Evolutionary conservation across 805 yeast genomes (phyloP).

Genomic region (Cephaloascus fragrans): DNA sequence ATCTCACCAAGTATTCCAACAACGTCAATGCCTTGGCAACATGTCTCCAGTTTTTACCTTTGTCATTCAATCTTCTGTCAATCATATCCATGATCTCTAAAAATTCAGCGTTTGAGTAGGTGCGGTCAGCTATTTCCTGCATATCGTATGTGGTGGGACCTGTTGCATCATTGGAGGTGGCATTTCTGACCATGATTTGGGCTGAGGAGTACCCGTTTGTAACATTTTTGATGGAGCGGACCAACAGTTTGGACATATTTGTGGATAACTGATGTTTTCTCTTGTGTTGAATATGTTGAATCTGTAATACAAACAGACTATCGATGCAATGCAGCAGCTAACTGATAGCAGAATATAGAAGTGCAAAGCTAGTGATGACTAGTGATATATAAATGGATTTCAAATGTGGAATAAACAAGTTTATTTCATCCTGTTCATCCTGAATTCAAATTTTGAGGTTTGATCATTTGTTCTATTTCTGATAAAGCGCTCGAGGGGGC

Average conservation of each 20-base stretch:
- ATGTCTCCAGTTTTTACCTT: conserved; percentile 96
- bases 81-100: conserved; percentile 90
- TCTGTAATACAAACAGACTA: too few species aligned
- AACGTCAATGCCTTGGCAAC: conserved; percentile 85
- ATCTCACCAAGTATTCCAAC: conserved; percentile 77
- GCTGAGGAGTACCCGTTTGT: conserved; percentile 82
- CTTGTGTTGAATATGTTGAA: too few species aligned
- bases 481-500: too few species aligned
- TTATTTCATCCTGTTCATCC: too few species aligned
- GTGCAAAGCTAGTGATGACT: too few species aligned
- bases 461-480: too few species aligned
- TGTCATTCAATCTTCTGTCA: conserved; percentile 85
- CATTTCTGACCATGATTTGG: conserved; percentile 83
- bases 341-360: too few species aligned
- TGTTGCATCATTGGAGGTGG: conserved; percentile 79
- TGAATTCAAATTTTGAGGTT: too few species aligned
- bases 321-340: too few species aligned
- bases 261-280: too few species aligned
- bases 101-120: conserved; percentile 64
- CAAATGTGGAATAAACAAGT: too few species aligned
- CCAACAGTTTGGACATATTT: conserved; percentile 66
- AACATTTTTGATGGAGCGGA: conserved; percentile 80
- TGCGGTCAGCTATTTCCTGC: conserved; percentile 73
- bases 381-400: too few species aligned
- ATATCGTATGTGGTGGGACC: conserved; percentile 77